Percentiles rank a stretch among this genome's conserved stretches.
Evolutionary conservation across 2,329 filamentous ascomycete species (phyloP).

Genomic region (Sphaerulina musiva): DNA sequence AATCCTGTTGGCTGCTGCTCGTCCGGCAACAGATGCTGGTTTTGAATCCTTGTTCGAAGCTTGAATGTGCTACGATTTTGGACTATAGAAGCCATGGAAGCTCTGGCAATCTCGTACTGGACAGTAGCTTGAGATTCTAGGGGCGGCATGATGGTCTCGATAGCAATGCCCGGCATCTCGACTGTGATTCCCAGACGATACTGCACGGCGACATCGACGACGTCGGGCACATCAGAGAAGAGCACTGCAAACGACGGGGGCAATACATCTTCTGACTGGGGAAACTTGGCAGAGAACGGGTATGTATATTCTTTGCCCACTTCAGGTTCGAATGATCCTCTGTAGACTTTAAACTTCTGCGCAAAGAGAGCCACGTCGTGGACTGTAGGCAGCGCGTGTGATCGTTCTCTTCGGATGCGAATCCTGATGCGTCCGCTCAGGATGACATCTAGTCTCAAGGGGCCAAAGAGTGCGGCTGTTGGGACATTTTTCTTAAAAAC

Average conservation of each 20-base stretch:
- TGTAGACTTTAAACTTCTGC: constrained; percentile 9
- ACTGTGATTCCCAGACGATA: constrained; percentile 13
- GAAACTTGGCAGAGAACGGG: constrained; percentile 14
- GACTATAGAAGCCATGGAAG: constrained; percentile 5
- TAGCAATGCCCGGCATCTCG: constrained; percentile 19
- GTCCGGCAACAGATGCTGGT: constrained; percentile 20
- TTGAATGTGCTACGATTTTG: constrained; percentile 5
- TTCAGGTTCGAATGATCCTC: constrained; percentile 17
- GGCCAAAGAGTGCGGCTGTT: constrained; percentile 19
- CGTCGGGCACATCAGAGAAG: constrained; percentile 18
- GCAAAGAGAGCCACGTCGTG: constrained; percentile 14
- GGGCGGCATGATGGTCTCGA: constrained; percentile 9
- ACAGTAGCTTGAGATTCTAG: constrained; percentile 7
- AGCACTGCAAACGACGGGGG: constrained; percentile 14
- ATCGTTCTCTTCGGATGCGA: constrained; percentile 13
- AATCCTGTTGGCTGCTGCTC: constrained; percentile 19
- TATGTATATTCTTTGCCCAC: constrained; percentile 10
- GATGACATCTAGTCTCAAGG: constrained; percentile 10
- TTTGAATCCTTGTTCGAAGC: constrained; percentile 16
- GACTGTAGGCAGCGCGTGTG: constrained; percentile 14
- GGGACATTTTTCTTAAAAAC: constrained; percentile 14
- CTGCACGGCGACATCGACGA: constrained; percentile 13
- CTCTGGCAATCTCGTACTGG: constrained; percentile 9
- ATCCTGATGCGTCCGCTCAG: constrained; percentile 13
- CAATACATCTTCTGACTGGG: constrained; percentile 4